Percentiles rank a stretch among this genome's conserved stretches.
Conservation (phyloP, 225 moss, liverwort and hornwort genomes). For the Polytrichum commune region DNA sequence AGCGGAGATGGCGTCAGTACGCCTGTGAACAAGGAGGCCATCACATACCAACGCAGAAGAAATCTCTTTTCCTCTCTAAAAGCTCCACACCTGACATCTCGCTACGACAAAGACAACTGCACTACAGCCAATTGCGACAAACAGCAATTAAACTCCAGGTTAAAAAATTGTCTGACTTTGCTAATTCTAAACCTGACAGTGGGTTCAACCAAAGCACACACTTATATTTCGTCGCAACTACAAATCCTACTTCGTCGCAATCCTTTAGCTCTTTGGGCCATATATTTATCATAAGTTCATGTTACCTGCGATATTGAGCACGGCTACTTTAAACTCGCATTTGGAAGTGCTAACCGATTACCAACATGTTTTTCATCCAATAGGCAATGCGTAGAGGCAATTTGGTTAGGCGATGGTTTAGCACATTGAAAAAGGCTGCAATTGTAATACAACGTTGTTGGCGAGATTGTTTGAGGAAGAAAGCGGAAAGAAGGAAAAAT, state of each 20-base stretch:
- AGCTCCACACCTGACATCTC: slow-evolving; percentile 19
- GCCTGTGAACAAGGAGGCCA: slow-evolving; percentile 13
- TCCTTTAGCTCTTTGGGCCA: too few species aligned
- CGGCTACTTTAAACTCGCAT: neutral
- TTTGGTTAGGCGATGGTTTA: slow-evolving; percentile 31
- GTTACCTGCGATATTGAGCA: too few species aligned
- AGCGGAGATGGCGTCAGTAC: slow-evolving; percentile 34
- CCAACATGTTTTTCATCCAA: slow-evolving; percentile 10
- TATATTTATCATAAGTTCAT: too few species aligned
- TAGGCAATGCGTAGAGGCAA: slow-evolving; percentile 30
- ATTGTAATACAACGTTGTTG: slow-evolving; percentile 54
- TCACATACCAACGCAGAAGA: slow-evolving; percentile 12
- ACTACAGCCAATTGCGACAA: slow-evolving; percentile 24
- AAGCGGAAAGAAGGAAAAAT: slow-evolving; percentile 16
- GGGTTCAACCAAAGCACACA: too few species aligned
- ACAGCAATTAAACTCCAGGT: slow-evolving; percentile 26
- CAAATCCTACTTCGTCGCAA: too few species aligned
- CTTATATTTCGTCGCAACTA: too few species aligned
- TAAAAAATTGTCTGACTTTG: neutral
- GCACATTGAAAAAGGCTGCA: slow-evolving; percentile 46
- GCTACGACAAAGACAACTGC: slow-evolving; percentile 22
- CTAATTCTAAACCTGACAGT: too few species aligned
- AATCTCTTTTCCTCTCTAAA: neutral
- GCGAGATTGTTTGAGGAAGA: slow-evolving; percentile 30
- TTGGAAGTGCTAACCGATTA: neutral